Percentiles rank a stretch among this genome's conserved stretches.
phyloP scores from a whole-genome alignment of 768 basidiomycete genomes.

The Cyclocybe cylindracea region DNA sequence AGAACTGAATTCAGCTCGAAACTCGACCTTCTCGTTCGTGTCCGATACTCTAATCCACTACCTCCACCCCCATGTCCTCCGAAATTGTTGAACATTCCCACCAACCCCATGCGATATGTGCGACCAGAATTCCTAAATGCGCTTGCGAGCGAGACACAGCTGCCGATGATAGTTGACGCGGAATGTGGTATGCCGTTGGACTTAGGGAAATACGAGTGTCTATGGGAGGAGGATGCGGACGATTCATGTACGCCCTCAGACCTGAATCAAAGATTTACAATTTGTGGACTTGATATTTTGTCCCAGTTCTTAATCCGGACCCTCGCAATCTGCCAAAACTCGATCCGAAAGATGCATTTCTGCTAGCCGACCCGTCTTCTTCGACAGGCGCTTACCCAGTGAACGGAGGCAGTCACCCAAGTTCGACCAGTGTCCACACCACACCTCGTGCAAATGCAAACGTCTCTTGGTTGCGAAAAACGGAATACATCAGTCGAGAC shows the following conservation, averaged over 20 bases:
- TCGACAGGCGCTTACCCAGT: slow-evolving; percentile 44
- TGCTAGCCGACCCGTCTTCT: slow-evolving; percentile 68
- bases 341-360: slow-evolving; percentile 75
- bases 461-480: slow-evolving; percentile 82
- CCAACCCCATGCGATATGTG: slow-evolving; percentile 85
- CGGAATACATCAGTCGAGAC: slow-evolving; percentile 81
- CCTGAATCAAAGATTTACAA: not conserved
- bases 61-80: slow-evolving; percentile 97
- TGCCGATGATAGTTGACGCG: slow-evolving; percentile 96
- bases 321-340: slow-evolving; percentile 55
- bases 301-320: slow-evolving; percentile 63
- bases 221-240: slow-evolving; percentile 82
- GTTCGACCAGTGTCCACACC: slow-evolving; percentile 37
- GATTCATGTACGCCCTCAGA: slow-evolving; percentile 51
- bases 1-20: slow-evolving; percentile 43
- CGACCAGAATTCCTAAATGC: slow-evolving; percentile 82
- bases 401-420: slow-evolving; percentile 33
- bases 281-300: not conserved
- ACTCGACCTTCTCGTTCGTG: slow-evolving; percentile 89
- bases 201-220: slow-evolving; percentile 75
- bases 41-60: slow-evolving; percentile 92
- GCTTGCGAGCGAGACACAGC: slow-evolving; percentile 74
- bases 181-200: slow-evolving; percentile 98
- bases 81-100: slow-evolving; percentile 90
- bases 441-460: slow-evolving; percentile 64